Conservation (phyloP, 306 rosid genomes). For the Heteromeles arbutifolia region DNA sequence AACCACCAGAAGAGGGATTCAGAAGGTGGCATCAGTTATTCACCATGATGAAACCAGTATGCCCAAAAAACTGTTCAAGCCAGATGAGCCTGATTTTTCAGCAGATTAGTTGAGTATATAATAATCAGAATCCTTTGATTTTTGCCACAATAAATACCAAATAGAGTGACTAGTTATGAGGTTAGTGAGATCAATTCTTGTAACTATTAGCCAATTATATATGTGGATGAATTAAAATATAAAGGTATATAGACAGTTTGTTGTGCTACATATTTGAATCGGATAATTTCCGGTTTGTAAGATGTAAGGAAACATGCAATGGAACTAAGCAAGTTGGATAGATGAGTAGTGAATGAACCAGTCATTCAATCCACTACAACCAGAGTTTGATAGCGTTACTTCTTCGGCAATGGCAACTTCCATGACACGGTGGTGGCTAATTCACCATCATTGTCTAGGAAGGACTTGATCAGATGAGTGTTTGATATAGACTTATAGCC, state of each 20-base stretch:
- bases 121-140: not conserved
- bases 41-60: conserved; percentile 39
- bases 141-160: not conserved
- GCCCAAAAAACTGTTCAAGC: conserved; percentile 85
- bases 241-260: not conserved
- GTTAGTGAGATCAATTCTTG: too few relatives aligned
- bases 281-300: not conserved
- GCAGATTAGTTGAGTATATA: conserved; percentile 10
- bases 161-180: not conserved
- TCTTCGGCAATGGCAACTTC: not conserved
- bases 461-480: too few relatives aligned
- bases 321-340: not conserved
- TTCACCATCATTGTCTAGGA: too few relatives aligned
- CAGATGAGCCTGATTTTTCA: conserved; percentile 80
- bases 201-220: too few relatives aligned
- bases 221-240: too few relatives aligned
- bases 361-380: not conserved
- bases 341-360: not conserved
- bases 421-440: too few relatives aligned
- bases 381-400: not conserved
- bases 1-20: conserved; percentile 51
- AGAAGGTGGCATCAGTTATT: conserved; percentile 26
- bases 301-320: not conserved
- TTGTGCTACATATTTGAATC: too few relatives aligned
- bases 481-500: too few relatives aligned